A percentile compares a stretch with the other conserved stretches of the same genome.
These are phyloP conservation scores for Scleroderma citrinum DNA, from an alignment of 768 basidiomycete genomes.

Conservation along the genomic window DNA sequence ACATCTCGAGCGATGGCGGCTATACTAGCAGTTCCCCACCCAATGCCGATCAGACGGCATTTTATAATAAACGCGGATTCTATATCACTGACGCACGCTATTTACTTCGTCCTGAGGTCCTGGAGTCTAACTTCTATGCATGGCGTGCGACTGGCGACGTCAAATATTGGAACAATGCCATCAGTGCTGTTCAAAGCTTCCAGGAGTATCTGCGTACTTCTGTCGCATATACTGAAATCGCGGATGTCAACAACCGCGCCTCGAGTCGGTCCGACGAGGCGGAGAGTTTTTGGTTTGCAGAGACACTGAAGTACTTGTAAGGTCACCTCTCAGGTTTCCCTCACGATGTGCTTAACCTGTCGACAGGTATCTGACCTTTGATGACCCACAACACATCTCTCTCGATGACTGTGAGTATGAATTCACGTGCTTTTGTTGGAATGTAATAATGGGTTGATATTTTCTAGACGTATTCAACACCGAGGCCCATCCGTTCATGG, in stretches of 20 bases:
- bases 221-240: constrained; percentile 51
- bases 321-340: constrained; percentile 5
- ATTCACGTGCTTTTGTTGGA: not conserved
- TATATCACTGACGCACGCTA: constrained; percentile 51
- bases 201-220: constrained; percentile 42
- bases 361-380: constrained; percentile 63
- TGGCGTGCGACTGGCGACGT: constrained; percentile 65
- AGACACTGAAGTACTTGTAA: constrained; percentile 76
- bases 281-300: constrained; percentile 67
- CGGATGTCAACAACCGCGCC: constrained; percentile 45
- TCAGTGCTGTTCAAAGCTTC: constrained; percentile 52
- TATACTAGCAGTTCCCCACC: constrained; percentile 48
- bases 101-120: constrained; percentile 67
- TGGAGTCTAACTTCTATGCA: constrained; percentile 79
- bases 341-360: not conserved
- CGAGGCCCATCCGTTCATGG: constrained; percentile 63
- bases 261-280: constrained; percentile 51
- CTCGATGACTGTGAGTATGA: constrained; percentile 51
- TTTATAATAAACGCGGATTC: constrained; percentile 59
- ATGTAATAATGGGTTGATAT: not conserved
- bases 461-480: constrained; percentile 60
- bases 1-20: constrained; percentile 53
- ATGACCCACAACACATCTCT: constrained; percentile 63
- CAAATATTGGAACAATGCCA: constrained; percentile 64
- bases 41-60: constrained; percentile 35